phyloP scores from a whole-genome alignment of 2,329 filamentous ascomycete genomes.

The Coccinonectria pachysandricola region DNA sequence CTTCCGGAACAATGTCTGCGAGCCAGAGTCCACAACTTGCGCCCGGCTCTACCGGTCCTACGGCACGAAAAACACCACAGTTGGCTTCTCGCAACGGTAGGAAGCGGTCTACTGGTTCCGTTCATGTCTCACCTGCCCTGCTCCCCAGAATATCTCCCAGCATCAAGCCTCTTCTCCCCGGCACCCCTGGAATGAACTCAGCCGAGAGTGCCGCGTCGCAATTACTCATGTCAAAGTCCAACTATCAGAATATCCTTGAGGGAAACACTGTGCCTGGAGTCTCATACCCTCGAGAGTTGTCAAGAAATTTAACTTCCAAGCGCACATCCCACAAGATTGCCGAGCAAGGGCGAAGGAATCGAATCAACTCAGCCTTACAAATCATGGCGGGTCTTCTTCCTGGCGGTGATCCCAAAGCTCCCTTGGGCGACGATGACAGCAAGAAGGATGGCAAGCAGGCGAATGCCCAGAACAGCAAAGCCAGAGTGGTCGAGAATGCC shows the following conservation, averaged over 20 bases:
- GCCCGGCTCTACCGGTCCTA: conserved; percentile 38
- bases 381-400: conserved; percentile 87
- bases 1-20: conserved; percentile 38
- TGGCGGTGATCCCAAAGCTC: conserved; percentile 32
- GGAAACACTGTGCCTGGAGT: conserved; percentile 85
- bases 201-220: conserved; percentile 55
- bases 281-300: conserved; percentile 80
- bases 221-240: conserved; percentile 85
- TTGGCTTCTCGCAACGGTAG: conserved; percentile 48
- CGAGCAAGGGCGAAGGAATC: conserved; percentile 87
- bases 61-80: conserved; percentile 43
- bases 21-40: conserved; percentile 54
- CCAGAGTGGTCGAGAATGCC: conserved; percentile 92
- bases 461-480: conserved; percentile 71
- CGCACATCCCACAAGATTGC: conserved; percentile 96
- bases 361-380: conserved; percentile 87
- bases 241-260: conserved; percentile 95
- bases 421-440: conserved; percentile 33
- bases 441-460: conserved; percentile 37
- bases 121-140: conserved; percentile 76
- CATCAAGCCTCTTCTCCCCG: conserved; percentile 82
- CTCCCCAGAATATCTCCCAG: conserved; percentile 85
- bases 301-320: conserved; percentile 90
- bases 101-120: conserved; percentile 64
- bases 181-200: conserved; percentile 34